phyloP scores from a whole-genome alignment of 208 protist genomes.

The Strigomonas culicis region DNA sequence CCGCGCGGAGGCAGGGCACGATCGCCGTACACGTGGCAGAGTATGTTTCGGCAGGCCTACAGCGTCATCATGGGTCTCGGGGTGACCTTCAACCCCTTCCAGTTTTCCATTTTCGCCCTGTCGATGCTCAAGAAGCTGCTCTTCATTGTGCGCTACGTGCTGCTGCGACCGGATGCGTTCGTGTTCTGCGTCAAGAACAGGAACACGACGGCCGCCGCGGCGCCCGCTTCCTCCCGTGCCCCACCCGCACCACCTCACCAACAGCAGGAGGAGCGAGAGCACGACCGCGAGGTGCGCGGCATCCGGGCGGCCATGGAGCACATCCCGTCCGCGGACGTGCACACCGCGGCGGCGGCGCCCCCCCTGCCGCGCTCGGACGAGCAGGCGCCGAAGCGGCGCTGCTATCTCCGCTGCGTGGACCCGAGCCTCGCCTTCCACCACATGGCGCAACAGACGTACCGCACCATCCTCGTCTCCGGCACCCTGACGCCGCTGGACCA shows the following conservation, averaged over 20 bases:
- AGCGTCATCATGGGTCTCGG: constrained; percentile 70
- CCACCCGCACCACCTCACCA: background rate
- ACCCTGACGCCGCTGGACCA: constrained; percentile 91
- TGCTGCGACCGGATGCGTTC: constrained; percentile 55
- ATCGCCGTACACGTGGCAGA: constrained; percentile 14
- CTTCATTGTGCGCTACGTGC: constrained; percentile 63
- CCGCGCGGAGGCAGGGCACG: background rate
- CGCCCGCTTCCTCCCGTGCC: background rate
- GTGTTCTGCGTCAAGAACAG: constrained; percentile 19
- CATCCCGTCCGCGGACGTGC: background rate
- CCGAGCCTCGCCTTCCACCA: constrained; percentile 69
- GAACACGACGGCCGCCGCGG: background rate
- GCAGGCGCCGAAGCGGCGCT: background rate
- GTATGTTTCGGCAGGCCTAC: constrained; percentile 64
- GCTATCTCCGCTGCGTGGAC: constrained; percentile 58
- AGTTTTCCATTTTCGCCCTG: constrained; percentile 61
- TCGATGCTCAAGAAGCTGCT: constrained; percentile 71
- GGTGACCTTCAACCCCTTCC: constrained; percentile 85
- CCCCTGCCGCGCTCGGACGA: background rate
- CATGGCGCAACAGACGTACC: constrained; percentile 38
- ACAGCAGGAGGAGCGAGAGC: too few species aligned
- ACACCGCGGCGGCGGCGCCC: background rate
- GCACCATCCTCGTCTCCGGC: constrained; percentile 93
- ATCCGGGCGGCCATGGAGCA: background rate
- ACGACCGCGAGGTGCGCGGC: background rate